Conservation (phyloP, 225 moss, liverwort and hornwort genomes). For the Physcomitrium patens region DNA sequence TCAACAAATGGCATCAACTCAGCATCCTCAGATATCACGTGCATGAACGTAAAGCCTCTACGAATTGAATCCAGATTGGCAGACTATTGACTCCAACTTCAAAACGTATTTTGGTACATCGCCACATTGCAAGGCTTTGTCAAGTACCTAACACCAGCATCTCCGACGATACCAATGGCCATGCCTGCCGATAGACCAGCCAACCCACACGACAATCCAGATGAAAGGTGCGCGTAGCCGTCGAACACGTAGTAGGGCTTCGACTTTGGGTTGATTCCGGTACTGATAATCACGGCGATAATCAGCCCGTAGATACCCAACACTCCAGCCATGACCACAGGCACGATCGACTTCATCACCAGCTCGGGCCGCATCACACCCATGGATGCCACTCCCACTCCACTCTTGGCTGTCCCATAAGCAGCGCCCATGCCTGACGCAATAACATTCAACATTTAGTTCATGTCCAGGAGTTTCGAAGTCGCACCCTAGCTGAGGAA, state of each 20-base stretch:
- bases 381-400: slow-evolving; percentile 78
- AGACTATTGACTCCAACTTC: too few species aligned
- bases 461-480: background rate
- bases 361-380: slow-evolving; percentile 78
- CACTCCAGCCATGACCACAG: slow-evolving; percentile 84
- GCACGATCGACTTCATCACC: slow-evolving; percentile 81
- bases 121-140: too few species aligned
- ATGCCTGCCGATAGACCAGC: slow-evolving; percentile 76
- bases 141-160: slow-evolving; percentile 57
- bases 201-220: slow-evolving; percentile 68
- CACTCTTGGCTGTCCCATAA: slow-evolving; percentile 74
- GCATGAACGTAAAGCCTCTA: too few species aligned
- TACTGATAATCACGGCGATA: slow-evolving; percentile 76
- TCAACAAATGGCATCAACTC: too few species aligned
- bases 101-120: too few species aligned
- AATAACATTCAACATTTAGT: background rate
- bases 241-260: slow-evolving; percentile 83
- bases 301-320: slow-evolving; percentile 75
- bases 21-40: too few species aligned
- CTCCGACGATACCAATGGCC: slow-evolving; percentile 76
- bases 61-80: too few species aligned
- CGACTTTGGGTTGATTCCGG: slow-evolving; percentile 75
- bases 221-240: slow-evolving; percentile 74
- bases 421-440: slow-evolving; percentile 63
- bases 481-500: too few species aligned